Conservation (phyloP, 1,284 basidiomycete species). For the Puccinia novopanici region DNA sequence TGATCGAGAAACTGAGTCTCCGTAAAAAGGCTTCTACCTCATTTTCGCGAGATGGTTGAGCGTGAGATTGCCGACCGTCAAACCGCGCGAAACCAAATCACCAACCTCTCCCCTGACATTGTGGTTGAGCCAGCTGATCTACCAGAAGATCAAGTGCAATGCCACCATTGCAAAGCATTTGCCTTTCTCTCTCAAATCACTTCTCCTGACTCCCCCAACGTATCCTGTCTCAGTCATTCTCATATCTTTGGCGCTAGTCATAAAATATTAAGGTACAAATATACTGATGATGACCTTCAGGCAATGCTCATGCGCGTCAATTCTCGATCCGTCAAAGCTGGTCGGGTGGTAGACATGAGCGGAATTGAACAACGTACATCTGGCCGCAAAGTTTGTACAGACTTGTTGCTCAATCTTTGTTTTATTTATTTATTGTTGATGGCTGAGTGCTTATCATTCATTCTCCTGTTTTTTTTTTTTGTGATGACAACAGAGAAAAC, state of each 20-base stretch:
- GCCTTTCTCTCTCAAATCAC: conserved; percentile 77
- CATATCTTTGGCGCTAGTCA: conserved; percentile 40
- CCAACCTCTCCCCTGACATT: conserved; percentile 66
- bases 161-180: conserved; percentile 87
- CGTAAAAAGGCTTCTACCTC: conserved; percentile 66
- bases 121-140: conserved; percentile 75
- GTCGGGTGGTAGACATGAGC: conserved; percentile 35
- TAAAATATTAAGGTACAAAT: conserved; percentile 70
- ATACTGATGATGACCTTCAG: conserved; percentile 74
- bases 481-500: conserved; percentile 40
- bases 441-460: conserved; percentile 6
- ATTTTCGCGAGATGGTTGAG: conserved; percentile 82
- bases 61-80: conserved; percentile 75
- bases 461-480: background rate
- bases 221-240: conserved; percentile 80
- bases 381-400: conserved; percentile 37
- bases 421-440: conserved; percentile 6
- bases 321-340: conserved; percentile 50
- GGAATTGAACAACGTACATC: conserved; percentile 48
- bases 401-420: background rate
- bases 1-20: background rate
- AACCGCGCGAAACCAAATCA: conserved; percentile 53
- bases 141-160: conserved; percentile 85
- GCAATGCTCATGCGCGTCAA: conserved; percentile 44
- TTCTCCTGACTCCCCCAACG: conserved; percentile 9